These are phyloP conservation scores for Clausena lansium DNA, from an alignment of 345 rosid species.

Conservation along the genomic window DNA sequence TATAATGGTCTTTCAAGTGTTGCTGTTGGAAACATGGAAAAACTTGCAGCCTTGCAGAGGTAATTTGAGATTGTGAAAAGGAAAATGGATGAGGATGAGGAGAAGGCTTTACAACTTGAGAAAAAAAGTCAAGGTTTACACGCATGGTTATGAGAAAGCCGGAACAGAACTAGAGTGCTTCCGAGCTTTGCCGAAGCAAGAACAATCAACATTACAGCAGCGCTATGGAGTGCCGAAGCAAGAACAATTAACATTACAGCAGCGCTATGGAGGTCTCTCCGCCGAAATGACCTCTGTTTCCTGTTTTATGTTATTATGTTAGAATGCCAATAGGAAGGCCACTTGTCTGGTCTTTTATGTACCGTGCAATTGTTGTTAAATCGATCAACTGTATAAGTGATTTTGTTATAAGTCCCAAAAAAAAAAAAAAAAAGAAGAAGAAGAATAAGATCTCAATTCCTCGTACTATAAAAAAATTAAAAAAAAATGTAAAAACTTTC, in stretches of 20 bases:
- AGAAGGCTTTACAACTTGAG: slow-evolving; percentile 80
- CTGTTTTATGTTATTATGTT: not conserved
- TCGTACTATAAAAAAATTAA: too few relatives aligned
- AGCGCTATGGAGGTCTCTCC: slow-evolving; percentile 58
- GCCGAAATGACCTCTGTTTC: slow-evolving; percentile 19
- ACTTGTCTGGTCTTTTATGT: too few relatives aligned
- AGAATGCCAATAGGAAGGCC: not conserved
- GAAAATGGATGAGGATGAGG: slow-evolving; percentile 78
- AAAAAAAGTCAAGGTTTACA: slow-evolving; percentile 70
- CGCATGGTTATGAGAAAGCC: slow-evolving; percentile 95
- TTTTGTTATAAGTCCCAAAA: not conserved
- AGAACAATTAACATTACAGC: slow-evolving; percentile 75
- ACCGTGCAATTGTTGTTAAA: slow-evolving; percentile 14
- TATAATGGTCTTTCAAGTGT: slow-evolving; percentile 81
- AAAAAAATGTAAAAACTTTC: too few relatives aligned
- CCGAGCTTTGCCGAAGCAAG: slow-evolving; percentile 88
- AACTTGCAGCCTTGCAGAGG: slow-evolving; percentile 77
- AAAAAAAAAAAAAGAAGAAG: too few relatives aligned
- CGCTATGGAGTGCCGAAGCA: slow-evolving; percentile 83
- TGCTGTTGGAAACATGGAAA: slow-evolving; percentile 74
- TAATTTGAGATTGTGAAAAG: slow-evolving; percentile 71
- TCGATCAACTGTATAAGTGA: slow-evolving; percentile 11
- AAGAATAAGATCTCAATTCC: too few relatives aligned
- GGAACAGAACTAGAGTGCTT: slow-evolving; percentile 91
- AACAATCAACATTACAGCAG: slow-evolving; percentile 81